Base-by-base conservation (phyloP, 2,329 filamentous ascomycete genomes). In the Scytalidium lignicola region DNA sequence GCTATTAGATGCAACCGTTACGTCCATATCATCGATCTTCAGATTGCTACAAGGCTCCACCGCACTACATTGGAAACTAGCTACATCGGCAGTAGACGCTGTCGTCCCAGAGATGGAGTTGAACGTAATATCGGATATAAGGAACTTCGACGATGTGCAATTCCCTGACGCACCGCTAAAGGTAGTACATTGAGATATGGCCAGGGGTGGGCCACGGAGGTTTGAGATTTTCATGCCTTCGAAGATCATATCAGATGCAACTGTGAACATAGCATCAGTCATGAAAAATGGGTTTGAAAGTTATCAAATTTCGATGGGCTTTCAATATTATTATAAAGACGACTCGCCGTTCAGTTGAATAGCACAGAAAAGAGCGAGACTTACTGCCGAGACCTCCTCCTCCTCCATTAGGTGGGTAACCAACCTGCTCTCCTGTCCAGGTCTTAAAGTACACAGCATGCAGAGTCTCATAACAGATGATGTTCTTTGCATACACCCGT, bases 361-460 rank as follows among this genome's bases (percentile, higher is more conserved):
- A n/a, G n/a, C n/a, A n/a, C n/a, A n/a, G n/a, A n/a, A n/a, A n/a
- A n/a, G n/a, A n/a, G n/a, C n/a, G n/a, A 19, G 18, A 48, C 49
- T 48, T 49, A 47, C 61, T 69, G 9, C 78, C 78, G 0, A 74
- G 57, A 2, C 79, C 79, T 15, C 75, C 79, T 10, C 78, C 78
- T 2, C 78, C 79, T 15, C 79, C 78, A 54, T 83, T 82, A 1
- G 78, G 78, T 1, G 76, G 75, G 45, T 71, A 75, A 17, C 75
- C 74, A 22, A 68, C 67, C 29, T 69, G 68, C 9, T 73, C 62
- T 17, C 75, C 76, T 0, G 76, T 77, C 79, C 79, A 83, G 0
- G 78, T 82, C 65, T 83, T 82, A 51, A 82, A 61, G 54, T 79
- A 78, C n/a, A 68, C 69, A 1, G 68, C 73, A 52, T 78, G 71